These are phyloP conservation scores for Ogataea nitratoaversa DNA, from an alignment of 805 yeast species.

Conservation along the genomic window DNA sequence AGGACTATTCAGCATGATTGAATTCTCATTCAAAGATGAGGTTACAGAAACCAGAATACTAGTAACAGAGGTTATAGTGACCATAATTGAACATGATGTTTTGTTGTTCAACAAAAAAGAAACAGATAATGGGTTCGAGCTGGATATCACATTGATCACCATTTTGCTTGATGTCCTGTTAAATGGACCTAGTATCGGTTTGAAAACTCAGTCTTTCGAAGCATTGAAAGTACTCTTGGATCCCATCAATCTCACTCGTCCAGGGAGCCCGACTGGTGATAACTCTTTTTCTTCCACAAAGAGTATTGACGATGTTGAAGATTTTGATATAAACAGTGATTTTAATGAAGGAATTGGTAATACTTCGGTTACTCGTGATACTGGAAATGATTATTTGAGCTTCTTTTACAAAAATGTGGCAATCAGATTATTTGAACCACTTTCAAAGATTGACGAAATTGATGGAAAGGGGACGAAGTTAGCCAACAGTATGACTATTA, in stretches of 20 bases:
- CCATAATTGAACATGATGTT: slow-evolving; percentile 82
- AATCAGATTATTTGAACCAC: not conserved
- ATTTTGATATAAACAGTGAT: slow-evolving; percentile 1
- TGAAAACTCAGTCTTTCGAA: slow-evolving; percentile 79
- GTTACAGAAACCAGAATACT: slow-evolving; percentile 49
- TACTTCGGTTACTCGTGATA: slow-evolving; percentile 23
- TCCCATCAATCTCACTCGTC: slow-evolving; percentile 32
- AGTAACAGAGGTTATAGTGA: slow-evolving; percentile 76
- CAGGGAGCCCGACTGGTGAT: slow-evolving; percentile 11
- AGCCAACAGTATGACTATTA: slow-evolving; percentile 11
- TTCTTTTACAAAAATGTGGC: slow-evolving; percentile 55
- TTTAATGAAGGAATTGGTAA: not conserved
- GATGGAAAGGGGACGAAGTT: not conserved
- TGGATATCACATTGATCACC: slow-evolving; percentile 48
- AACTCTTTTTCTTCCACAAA: slow-evolving; percentile 7
- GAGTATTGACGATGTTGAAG: slow-evolving; percentile 10
- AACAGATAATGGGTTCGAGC: slow-evolving; percentile 8
- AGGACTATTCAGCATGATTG: slow-evolving; percentile 68
- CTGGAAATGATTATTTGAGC: slow-evolving; percentile 39
- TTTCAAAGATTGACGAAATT: not conserved
- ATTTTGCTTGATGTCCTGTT: slow-evolving; percentile 53
- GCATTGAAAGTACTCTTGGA: slow-evolving; percentile 74
- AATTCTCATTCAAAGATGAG: slow-evolving; percentile 62
- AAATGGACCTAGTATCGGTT: slow-evolving; percentile 62
- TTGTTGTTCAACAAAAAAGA: slow-evolving; percentile 42